Evolutionary conservation across 179 eudicot species (phyloP), one percentile per base, ranked within the genome.

Genomic region (Camellia oleifera): DNA sequence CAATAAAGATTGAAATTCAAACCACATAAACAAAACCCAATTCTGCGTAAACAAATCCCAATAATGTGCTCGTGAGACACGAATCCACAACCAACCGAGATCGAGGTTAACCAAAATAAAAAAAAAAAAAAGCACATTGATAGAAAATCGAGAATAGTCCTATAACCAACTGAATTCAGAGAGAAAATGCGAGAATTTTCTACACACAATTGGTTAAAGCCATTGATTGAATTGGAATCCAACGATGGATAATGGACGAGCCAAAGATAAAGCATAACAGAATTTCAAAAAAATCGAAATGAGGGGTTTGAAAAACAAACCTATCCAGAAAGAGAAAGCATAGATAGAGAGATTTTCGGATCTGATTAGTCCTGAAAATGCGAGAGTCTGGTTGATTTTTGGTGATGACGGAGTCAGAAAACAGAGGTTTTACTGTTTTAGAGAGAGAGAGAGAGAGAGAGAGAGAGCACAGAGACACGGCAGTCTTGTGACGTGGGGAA

Each of bases 361-460:
- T 84, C 87, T 84, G 69, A 52, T n/a, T 18, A 18, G 42, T 5
- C 23, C 86, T 84, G n/a, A 26, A 73, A 82, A 79, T 76, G 79
- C 77, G 85, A 76, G 15, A 40, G 69, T 71, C 82, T 77, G 1
- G 18, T 52, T 13, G 79, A 17, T 26, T 70, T 69, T 17, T 15
- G 67, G 48, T 46, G 44, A 2, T 11, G 58, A 12, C 52, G 7
- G 7, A 48, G 52, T 48, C 40, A 4, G 48, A 2, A 20, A 42
- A 32, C 1, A 14, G 11, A 17, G 9, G n/a, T 20, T 53, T 54
- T 2, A 20, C 15, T 54, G 48, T 11, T 64, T 4, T 2, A 62
- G 64, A 62, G 14, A 48, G 70, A 66, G 45, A 23, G 52, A 56
- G 65, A 74, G 46, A 42, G 67, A 48, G 52, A 66, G 45, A 23